A percentile compares a stretch with the other conserved stretches of the same genome.
Evolutionary conservation across 345 rosid genomes (phyloP).

Genomic region (Raphanus raphanistrum): DNA sequence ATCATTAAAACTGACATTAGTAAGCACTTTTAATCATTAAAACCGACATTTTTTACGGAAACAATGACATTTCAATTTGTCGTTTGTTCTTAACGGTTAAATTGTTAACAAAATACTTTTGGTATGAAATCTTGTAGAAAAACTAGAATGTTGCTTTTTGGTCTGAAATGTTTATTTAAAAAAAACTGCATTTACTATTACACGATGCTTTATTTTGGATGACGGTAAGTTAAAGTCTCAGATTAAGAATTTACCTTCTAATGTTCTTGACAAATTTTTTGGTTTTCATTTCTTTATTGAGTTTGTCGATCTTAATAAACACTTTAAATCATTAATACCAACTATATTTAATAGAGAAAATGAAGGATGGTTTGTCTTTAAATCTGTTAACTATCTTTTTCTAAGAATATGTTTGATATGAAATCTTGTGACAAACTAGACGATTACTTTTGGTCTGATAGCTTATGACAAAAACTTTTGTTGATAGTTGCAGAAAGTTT

Average conservation of each 20-base stretch:
- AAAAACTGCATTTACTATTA: no score
- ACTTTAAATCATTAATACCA: no score
- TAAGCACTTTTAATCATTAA: neutral
- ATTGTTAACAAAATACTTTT: neutral
- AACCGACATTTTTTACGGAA: neutral
- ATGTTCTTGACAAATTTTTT: neutral
- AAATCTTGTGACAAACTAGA: neutral
- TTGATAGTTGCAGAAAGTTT: neutral
- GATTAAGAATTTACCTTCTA: neutral
- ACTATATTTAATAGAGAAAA: no score
- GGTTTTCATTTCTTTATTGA: neutral
- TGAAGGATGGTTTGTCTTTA: no score
- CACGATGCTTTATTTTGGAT: neutral
- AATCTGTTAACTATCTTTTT: no score
- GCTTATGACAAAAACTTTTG: neutral
- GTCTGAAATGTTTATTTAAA: no score
- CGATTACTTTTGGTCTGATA: neutral
- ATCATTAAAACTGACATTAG: neutral
- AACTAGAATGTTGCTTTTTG: neutral
- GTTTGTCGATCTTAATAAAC: neutral
- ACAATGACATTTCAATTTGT: neutral
- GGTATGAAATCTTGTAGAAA: neutral
- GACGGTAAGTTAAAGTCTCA: neutral
- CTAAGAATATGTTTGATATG: neutral
- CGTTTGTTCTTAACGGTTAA: neutral